phyloP scores from a whole-genome alignment of 2,329 filamentous ascomycete genomes.

The Bipolaris bicolor region DNA sequence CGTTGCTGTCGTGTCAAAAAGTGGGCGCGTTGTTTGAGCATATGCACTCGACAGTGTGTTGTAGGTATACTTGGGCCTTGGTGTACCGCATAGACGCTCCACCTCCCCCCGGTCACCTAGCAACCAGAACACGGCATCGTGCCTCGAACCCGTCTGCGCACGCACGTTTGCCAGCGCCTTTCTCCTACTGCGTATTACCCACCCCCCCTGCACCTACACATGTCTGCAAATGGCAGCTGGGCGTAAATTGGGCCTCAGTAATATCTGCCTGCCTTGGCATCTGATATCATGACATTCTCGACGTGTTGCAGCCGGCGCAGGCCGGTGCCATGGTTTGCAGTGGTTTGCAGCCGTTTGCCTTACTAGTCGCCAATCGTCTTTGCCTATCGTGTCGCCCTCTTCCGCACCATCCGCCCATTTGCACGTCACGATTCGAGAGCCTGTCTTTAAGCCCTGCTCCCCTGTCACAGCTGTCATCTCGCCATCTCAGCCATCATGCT shows the following conservation, averaged over 20 bases:
- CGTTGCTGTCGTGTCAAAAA: constrained; percentile 10
- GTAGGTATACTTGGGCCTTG: background rate
- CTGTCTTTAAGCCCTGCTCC: background rate
- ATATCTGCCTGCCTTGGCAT: background rate
- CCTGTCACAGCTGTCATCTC: background rate
- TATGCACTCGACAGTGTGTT: constrained; percentile 7
- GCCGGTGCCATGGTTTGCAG: constrained; percentile 3
- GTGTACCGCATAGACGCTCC: constrained; percentile 4
- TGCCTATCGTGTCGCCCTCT: background rate
- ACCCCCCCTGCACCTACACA: background rate
- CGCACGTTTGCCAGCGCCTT: constrained; percentile 14
- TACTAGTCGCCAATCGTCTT: background rate
- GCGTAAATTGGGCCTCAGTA: background rate
- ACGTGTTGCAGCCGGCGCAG: constrained; percentile 2
- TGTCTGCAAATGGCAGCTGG: background rate
- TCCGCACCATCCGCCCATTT: constrained; percentile 6
- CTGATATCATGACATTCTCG: background rate
- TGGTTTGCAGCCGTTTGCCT: constrained; percentile 8
- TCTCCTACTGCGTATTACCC: background rate
- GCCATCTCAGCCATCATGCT: background rate
- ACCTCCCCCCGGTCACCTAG: constrained; percentile 23
- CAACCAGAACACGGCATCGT: constrained; percentile 10
- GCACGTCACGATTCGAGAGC: background rate
- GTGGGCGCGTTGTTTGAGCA: constrained; percentile 2
- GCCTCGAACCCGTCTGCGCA: constrained; percentile 8